Percentiles rank a stretch among this genome's conserved stretches.
phyloP scores from a whole-genome alignment of 306 rosid species.

The Astragalus membranaceus region DNA sequence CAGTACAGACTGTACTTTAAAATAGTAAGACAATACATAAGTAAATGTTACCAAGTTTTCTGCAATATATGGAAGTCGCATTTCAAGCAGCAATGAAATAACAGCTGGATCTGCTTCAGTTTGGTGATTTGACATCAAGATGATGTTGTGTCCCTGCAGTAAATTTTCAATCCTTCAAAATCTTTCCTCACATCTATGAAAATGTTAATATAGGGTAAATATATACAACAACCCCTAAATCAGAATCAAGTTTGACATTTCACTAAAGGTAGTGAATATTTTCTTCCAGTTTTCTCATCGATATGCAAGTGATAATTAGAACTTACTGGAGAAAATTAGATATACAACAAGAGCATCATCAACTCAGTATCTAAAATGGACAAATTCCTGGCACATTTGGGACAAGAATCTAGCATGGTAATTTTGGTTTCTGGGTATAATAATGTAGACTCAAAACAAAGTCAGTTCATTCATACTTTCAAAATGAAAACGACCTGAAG shows the following conservation, averaged over 20 bases:
- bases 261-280: slow-evolving; percentile 6
- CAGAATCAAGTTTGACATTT: slow-evolving; percentile 15
- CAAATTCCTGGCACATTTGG: slow-evolving; percentile 10
- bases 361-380: slow-evolving; percentile 18
- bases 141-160: slow-evolving; percentile 90
- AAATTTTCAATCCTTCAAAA: slow-evolving; percentile 18
- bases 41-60: slow-evolving; percentile 62
- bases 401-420: slow-evolving; percentile 18
- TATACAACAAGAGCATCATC: slow-evolving; percentile 10
- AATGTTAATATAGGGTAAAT: slow-evolving; percentile 7
- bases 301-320: slow-evolving; percentile 11
- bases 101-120: slow-evolving; percentile 98
- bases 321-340: background rate
- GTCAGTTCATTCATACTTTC: slow-evolving; percentile 12
- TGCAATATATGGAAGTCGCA: slow-evolving; percentile 54
- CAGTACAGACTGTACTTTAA: background rate
- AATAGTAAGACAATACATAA: slow-evolving; percentile 10
- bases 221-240: slow-evolving; percentile 6
- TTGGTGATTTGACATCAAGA: slow-evolving; percentile 96
- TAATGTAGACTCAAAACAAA: background rate
- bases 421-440: background rate
- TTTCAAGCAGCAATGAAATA: slow-evolving; percentile 83
- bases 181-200: slow-evolving; percentile 13
- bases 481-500: slow-evolving; percentile 16
- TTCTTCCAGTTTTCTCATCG: background rate